Conservation (phyloP, 139 green algal genomes). For the Tetradesmus lagerheimii region DNA sequence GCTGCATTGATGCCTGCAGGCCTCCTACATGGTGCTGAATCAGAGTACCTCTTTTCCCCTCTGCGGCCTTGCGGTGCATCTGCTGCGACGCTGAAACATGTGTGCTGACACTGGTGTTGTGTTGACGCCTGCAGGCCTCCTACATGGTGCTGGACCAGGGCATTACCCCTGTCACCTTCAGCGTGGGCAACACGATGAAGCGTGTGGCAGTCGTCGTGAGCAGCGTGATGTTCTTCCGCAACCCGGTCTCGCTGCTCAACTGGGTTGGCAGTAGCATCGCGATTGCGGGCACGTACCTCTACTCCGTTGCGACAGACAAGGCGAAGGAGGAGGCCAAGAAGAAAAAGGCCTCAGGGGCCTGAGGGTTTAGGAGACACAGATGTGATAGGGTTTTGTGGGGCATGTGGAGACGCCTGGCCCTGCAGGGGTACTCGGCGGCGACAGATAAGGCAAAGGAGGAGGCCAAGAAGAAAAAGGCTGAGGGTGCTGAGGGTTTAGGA, state of each 20-base stretch:
- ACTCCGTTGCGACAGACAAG: conserved; percentile 83
- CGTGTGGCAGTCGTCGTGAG: conserved; percentile 90
- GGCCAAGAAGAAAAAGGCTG: conserved; percentile 54
- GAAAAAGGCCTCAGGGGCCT: background rate
- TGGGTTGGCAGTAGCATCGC: conserved; percentile 84
- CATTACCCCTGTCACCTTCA: conserved; percentile 90
- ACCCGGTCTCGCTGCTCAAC: conserved; percentile 84
- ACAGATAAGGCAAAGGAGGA: conserved; percentile 73
- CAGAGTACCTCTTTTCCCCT: too few relatives aligned
- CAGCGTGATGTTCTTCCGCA: conserved; percentile 71
- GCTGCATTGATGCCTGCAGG: too few relatives aligned
- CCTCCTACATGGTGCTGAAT: too few relatives aligned
- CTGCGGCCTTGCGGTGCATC: too few relatives aligned
- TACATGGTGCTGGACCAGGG: conserved; percentile 93
- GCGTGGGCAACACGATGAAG: conserved; percentile 97
- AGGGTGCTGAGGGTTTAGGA: background rate
- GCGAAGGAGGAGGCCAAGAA: conserved; percentile 64
- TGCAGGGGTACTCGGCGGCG: conserved; percentile 87
- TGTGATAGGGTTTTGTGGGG: too few relatives aligned
- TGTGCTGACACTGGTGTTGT: conserved; percentile 4
- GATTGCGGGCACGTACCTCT: conserved; percentile 91
- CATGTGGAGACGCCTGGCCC: too few relatives aligned
- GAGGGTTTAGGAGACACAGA: too few relatives aligned
- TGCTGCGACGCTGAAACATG: too few relatives aligned
- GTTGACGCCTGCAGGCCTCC: conserved; percentile 71